Conservation (phyloP, 1,284 basidiomycete species). For the Macrocybe sp. region DNA sequence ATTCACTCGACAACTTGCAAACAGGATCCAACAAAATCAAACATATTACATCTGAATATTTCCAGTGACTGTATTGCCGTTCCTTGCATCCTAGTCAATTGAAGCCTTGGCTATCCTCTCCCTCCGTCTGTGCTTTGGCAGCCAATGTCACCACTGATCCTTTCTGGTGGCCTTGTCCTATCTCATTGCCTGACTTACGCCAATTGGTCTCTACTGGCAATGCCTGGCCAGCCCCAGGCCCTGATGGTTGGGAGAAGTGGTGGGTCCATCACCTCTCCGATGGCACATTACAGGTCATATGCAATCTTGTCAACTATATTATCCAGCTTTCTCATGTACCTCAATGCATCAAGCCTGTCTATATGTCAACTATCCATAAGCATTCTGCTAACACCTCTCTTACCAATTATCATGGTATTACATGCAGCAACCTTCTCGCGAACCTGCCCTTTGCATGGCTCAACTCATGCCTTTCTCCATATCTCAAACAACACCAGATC, state of each 20-base stretch:
- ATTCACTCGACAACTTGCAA: not conserved
- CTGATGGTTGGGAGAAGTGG: constrained; percentile 30
- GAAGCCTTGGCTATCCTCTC: not conserved
- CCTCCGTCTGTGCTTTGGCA: too few relatives aligned
- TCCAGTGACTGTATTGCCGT: not conserved
- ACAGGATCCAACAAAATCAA: not conserved
- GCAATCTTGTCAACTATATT: constrained; percentile 24
- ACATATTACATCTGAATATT: not conserved
- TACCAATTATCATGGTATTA: constrained; percentile 24
- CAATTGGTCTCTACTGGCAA: constrained; percentile 20
- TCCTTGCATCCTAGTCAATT: not conserved
- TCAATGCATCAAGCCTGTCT: constrained; percentile 15
- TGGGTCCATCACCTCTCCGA: constrained; percentile 18
- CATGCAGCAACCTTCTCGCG: constrained; percentile 18
- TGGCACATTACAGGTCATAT: constrained; percentile 16
- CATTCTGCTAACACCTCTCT: constrained; percentile 18
- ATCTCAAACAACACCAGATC: constrained; percentile 14
- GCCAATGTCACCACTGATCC: constrained; percentile 13
- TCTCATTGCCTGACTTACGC: constrained; percentile 11
- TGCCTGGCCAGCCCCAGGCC: constrained; percentile 20
- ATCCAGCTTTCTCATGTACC: constrained; percentile 21
- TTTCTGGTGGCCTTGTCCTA: constrained; percentile 18
- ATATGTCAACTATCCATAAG: constrained; percentile 21
- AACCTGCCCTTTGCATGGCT: constrained; percentile 18
- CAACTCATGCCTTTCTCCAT: constrained; percentile 17